Base-by-base conservation (phyloP, 192 early-diverging fungal genomes). In the Coemansia erecta region DNA sequence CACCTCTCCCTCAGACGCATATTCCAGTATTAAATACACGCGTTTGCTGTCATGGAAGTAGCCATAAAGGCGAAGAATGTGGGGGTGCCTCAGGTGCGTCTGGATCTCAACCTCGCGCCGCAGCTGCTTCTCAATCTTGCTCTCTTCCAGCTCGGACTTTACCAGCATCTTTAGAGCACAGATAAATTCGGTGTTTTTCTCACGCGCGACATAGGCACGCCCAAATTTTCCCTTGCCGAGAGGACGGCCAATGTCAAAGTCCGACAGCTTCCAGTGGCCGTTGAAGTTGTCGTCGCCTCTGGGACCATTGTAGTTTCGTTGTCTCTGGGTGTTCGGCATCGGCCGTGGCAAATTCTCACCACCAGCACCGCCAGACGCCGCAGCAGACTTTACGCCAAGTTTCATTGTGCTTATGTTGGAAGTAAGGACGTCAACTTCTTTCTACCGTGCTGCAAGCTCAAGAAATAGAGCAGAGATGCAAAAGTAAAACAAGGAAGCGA, bases 181-280 rank as follows among this genome's bases (percentile, higher is more conserved):
- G 13, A 98, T 84, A 68, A 86, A 96, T 35, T 91, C 89, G 33
- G 84, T 89, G 40, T 81, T 82, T 56, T 89, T 92, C 66, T 97
- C 96, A 40, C 90, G 83, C 6, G 95, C 95, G 12, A 95, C 67
- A 65, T 94, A 98, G 1, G 97, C 96, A 22, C 89, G 83, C 0
- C 96, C 96, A 83, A 97, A 98, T 58, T 97, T 94, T n/a, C 96
- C 96, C 63, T 91, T 91, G 53, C 96, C 96, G 19, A 98, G 72
- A 0, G 87, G 82, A 18, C 82, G 70, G 21, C 94, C 95, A 45
- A 98, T 87, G 50, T 96, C 93, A 84, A 98, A 98, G 73, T 97
- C 94, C 21, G 87, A 58, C 14, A 88, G 35, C 19, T 68, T 66
- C 87, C 87, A 90, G 54, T 58, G 66, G 23, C 65, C 61, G 51